A percentile compares a stretch with the other conserved stretches of the same genome.
phyloP scores from a whole-genome alignment of 1,284 basidiomycete genomes.

The Mycosarcoma mackinlayi region DNA sequence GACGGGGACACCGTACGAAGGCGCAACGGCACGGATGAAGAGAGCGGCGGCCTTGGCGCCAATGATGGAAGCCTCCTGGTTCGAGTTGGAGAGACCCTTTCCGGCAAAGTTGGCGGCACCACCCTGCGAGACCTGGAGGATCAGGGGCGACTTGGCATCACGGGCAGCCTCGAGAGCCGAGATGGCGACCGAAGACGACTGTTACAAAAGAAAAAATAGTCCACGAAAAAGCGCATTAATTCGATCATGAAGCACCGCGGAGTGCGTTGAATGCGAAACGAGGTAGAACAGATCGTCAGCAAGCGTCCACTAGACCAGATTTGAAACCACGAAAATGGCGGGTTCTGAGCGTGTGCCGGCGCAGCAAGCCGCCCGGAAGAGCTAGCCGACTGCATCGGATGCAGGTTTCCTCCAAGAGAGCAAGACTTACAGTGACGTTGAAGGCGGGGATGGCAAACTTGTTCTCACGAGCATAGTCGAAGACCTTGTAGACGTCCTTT shows the following conservation, averaged over 20 bases:
- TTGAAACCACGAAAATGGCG: background rate
- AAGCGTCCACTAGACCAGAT: background rate
- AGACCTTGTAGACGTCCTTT: slow-evolving; percentile 68
- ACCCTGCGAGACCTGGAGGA: slow-evolving; percentile 96
- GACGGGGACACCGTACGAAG: slow-evolving; percentile 77
- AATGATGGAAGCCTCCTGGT: slow-evolving; percentile 94
- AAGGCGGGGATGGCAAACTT: slow-evolving; percentile 67
- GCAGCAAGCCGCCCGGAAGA: background rate
- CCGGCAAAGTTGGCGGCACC: slow-evolving; percentile 96
- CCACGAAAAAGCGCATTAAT: background rate
- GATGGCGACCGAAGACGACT: slow-evolving; percentile 63
- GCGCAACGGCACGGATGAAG: slow-evolving; percentile 85
- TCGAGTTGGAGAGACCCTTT: slow-evolving; percentile 93
- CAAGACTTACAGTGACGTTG: slow-evolving; percentile 63
- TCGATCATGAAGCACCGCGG: background rate
- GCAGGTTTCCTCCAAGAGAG: background rate
- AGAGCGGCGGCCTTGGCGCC: slow-evolving; percentile 93
- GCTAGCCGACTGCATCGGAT: background rate
- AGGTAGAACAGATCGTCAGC: slow-evolving; percentile 3
- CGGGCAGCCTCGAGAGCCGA: slow-evolving; percentile 67
- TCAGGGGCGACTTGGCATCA: slow-evolving; percentile 95
- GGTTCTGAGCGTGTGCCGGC: background rate
- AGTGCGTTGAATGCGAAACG: background rate
- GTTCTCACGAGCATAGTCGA: slow-evolving; percentile 66
- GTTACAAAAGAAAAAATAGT: background rate